Evolutionary conservation across 345 rosid genomes (phyloP).

Genomic region (Acer campestre): DNA sequence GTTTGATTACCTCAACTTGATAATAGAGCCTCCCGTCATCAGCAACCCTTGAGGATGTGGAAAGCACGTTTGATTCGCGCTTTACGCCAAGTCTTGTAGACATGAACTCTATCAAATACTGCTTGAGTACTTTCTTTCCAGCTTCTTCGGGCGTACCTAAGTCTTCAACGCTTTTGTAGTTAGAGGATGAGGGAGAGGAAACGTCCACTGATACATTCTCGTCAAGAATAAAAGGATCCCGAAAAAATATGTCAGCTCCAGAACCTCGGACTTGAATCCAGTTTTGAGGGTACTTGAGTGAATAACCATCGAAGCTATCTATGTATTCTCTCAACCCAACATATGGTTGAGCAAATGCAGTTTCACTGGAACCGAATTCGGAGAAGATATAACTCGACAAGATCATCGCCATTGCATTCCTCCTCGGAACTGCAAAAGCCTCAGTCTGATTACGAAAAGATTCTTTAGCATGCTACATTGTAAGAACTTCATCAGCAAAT

Average conservation of each 20-base stretch:
- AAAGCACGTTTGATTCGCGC: conserved; percentile 66
- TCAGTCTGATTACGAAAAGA: conserved; percentile 58
- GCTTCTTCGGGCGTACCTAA: conserved; percentile 88
- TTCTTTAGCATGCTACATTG: not conserved
- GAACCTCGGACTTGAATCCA: conserved; percentile 95
- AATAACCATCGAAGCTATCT: conserved; percentile 88
- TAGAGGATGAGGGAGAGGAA: conserved; percentile 95
- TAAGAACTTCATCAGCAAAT: not conserved
- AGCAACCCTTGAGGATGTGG: conserved; percentile 80
- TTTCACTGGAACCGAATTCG: conserved; percentile 24
- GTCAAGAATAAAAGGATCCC: conserved; percentile 84
- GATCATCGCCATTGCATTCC: conserved; percentile 58
- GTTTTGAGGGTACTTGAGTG: conserved; percentile 81
- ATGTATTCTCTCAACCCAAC: conserved; percentile 73
- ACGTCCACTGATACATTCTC: conserved; percentile 87
- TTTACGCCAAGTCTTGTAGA: conserved; percentile 90
- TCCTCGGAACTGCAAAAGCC: conserved; percentile 85
- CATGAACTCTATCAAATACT: conserved; percentile 96
- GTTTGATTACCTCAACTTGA: conserved; percentile 74
- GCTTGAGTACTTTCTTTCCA: conserved; percentile 73
- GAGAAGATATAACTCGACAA: conserved; percentile 58
- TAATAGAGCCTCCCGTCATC: conserved; percentile 91
- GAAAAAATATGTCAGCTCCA: conserved; percentile 93
- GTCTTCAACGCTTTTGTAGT: conserved; percentile 72
- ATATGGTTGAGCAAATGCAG: conserved; percentile 49